Evolutionary conservation across 2,329 filamentous ascomycete species (phyloP), one percentile per base, ranked within the genome.

Genomic region (Cordyceps cateniannulata): DNA sequence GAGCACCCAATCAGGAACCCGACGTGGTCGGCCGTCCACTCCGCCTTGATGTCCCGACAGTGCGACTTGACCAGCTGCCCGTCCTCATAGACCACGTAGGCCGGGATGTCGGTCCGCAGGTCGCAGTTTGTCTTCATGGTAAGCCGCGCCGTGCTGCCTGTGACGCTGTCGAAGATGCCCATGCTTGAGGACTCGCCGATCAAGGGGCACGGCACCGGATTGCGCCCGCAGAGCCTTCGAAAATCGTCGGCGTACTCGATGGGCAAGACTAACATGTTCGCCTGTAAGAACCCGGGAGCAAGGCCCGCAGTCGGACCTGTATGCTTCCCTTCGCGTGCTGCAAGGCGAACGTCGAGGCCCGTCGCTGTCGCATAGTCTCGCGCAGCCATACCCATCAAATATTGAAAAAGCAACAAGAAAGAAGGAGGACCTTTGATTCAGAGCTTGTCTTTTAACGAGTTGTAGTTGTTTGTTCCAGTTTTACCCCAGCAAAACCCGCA

Each of bases 1-100:
- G 80, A 84, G 68, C 85, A 88, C 9, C 85, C 85, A 63, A 88
- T 81, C 49, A 88, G 69, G 66, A 86, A 88, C 0, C 77, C 85
- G 25, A 85, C 79, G 65, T 88, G 83, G 64, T 85, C 78, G 5
- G 74, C 68, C 0, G 77, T 79, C 85, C 85, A 88, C 45, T 83
- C 70, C 2, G 71, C 66, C 1, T 70, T 65, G 18, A 88, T 73
- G 66, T 84, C 76, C 1, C 66, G 54, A 35, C 72, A 71, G 18
- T 74, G 72, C 0, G 70, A 68, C 22, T 73, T 73, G 5, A 71
- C 65, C 2, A 81, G 71, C 49, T 71, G 70, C 2, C 77, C 77
- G 61, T 82, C 70, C n/a, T 73, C 64, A 69, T 87, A 88, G 14
- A 88, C 75, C 64, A 80, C 81, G 69, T 85, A 88, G 24, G 72